Evolutionary conservation across 352 stramenopile genomes (phyloP).

Genomic region (Globisporangium irregulare): DNA sequence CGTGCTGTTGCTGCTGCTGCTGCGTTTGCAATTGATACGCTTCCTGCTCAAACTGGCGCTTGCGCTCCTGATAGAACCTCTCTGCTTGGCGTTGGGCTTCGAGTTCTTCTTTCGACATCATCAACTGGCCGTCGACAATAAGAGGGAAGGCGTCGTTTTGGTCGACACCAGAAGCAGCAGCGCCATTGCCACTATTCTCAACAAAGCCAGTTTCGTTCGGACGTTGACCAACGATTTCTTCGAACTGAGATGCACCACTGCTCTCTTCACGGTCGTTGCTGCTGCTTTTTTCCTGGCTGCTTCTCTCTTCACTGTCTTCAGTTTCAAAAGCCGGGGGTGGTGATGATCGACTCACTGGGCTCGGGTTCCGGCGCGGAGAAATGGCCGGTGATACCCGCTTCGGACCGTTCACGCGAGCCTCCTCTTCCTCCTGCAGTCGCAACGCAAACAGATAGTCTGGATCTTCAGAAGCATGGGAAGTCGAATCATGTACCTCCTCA

Average conservation of each 20-base stretch:
- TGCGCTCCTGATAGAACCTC: slow-evolving; percentile 71
- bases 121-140: slow-evolving; percentile 48
- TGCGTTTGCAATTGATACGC: slow-evolving; percentile 39
- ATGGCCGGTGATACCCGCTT: slow-evolving; percentile 12
- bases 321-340: slow-evolving; percentile 7
- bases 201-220: neutral
- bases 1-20: slow-evolving; percentile 21
- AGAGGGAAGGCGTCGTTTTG: slow-evolving; percentile 36
- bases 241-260: slow-evolving; percentile 5
- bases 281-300: neutral
- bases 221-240: neutral
- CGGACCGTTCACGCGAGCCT: slow-evolving; percentile 25
- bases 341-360: slow-evolving; percentile 12
- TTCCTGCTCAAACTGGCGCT: slow-evolving; percentile 43
- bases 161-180: slow-evolving; percentile 19
- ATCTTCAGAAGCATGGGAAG: slow-evolving; percentile 29
- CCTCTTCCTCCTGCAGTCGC: slow-evolving; percentile 77
- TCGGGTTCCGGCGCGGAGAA: slow-evolving; percentile 20
- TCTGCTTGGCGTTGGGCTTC: slow-evolving; percentile 68
- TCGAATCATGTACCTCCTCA: neutral
- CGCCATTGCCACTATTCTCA: neutral
- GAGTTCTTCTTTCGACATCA: slow-evolving; percentile 61
- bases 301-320: neutral
- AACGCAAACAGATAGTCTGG: slow-evolving; percentile 73
- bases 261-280: neutral